phyloP scores from a whole-genome alignment of 139 green algal genomes.

The Coccomyxa sp. region DNA sequence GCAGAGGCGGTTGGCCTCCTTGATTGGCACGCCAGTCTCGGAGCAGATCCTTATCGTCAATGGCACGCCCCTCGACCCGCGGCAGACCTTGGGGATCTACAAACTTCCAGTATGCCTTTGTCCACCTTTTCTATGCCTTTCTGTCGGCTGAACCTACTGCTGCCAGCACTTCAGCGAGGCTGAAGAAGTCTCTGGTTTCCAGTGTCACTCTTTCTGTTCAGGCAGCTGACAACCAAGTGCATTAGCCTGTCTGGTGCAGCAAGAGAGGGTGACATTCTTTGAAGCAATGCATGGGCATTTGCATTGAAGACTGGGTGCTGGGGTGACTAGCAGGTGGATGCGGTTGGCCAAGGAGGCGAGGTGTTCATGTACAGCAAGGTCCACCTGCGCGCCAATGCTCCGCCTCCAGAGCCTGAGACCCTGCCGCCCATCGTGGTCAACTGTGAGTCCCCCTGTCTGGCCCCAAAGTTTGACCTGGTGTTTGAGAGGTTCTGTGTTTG shows the following conservation, averaged over 20 bases:
- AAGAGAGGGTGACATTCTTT: background rate
- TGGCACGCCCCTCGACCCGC: conserved; percentile 60
- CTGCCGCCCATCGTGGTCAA: conserved; percentile 28
- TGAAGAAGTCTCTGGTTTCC: background rate
- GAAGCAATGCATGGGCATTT: background rate
- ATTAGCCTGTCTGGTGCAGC: background rate
- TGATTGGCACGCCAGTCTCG: conserved; percentile 55
- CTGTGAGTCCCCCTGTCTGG: conserved; percentile 13
- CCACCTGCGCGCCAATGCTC: conserved; percentile 40
- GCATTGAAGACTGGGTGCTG: background rate
- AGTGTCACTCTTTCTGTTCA: background rate
- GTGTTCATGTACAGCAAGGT: conserved; percentile 76
- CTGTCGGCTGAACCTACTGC: background rate
- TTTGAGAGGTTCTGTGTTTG: background rate
- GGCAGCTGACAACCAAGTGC: background rate
- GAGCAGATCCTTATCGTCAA: conserved; percentile 85
- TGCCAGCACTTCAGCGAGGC: background rate
- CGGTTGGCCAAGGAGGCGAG: conserved; percentile 37
- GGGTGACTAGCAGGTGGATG: background rate
- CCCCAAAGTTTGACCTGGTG: too few relatives aligned
- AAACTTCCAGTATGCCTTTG: conserved; percentile 56
- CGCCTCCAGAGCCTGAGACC: conserved; percentile 35
- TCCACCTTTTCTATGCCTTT: background rate
- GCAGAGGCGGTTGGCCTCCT: conserved; percentile 63
- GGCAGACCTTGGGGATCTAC: conserved; percentile 59